Evolutionary conservation across 345 rosid species (phyloP), one percentile per base, ranked within the genome.

Genomic region (Balakata baccata): DNA sequence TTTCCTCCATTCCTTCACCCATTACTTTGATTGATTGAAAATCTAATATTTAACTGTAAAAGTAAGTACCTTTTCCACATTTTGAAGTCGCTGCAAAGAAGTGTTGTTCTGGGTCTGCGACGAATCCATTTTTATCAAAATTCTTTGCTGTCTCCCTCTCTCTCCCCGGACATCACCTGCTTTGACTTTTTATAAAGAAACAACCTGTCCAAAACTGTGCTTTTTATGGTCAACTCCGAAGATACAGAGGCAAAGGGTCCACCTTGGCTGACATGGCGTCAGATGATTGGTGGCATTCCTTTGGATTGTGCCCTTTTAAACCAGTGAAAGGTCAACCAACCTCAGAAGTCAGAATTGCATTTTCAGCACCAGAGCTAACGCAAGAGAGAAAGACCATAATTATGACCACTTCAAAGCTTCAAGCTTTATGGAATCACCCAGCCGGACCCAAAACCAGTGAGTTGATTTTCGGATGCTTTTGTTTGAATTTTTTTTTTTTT

Each of bases 391-490:
- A 2, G 52, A 16, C 20, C n/a, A 37, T 7, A 34, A 29, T 17
- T 7, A 94, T 90, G 98, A 87, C 97, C 64, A 46, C 88, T 11
- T 89, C 98, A 20, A 91, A 89, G 90, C 88, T 93, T 29, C 89
- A 91, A 78, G 92, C 97, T 69, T 83, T 91, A 12, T 93, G 97
- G 98, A 93, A 88, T 82, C 97, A 91, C 77, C 98, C 93, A 0
- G 98, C 98, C 1, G 98, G 98, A 70, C 98, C 98, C 53, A 90
- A 91, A 78, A 93, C 98, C 77, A 90, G 97, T 90, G 64, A 84
- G 90, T 82, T 29, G 34, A 1, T 20, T 29, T 38, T 73, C 23
- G 38, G 17, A 17, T 62, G 51, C n/a, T 72, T 51, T 61, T 7
- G 11, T 34, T 67, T 51, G 4, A 10, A 29, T 12, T 6, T 9